Base-by-base conservation (phyloP, 2,329 filamentous ascomycete species). In the Chaetomiaceae sp. region DNA sequence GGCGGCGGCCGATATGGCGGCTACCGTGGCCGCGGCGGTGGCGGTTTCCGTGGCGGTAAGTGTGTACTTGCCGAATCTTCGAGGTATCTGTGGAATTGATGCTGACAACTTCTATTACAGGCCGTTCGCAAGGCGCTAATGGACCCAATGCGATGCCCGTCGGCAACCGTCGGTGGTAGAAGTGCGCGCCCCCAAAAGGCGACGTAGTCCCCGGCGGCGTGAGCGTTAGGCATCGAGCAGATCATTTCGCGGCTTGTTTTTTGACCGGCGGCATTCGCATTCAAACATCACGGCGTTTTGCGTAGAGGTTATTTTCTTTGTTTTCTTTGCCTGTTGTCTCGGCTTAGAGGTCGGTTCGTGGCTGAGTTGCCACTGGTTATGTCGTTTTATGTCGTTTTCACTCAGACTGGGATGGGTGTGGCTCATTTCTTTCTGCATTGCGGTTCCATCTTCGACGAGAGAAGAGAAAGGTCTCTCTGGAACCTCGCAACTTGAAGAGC, bases 1-100 rank as follows among this genome's bases (percentile, higher is more conserved):
- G 87, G 87, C 49, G 82, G 86, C 59, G 83, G 88, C 66, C 80
- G 86, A 60, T 85, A 82, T 65, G 83, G 86, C 66, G 84, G 88
- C 65, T 86, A 86, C 69, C 83, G 86, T 62, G 80, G 82, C 62
- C 78, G 84, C 61, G 73, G 74, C 57, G 69, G 69, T 49, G 66
- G 65, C 57, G 65, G 60, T 32, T 60, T 69, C 62, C 75, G 76
- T 63, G 75, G 77, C 69, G 75, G 76, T 75, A 71, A 67, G 71
- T 73, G 64, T 62, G 66, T 52, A 53, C n/a, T 33, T 42, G 14
- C 65, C 64, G 61, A 57, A 61, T 62, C 61, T 65, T 72, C 29
- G 25, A 69, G 3, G 21, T 67, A 74, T 32, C 9, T 37, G 20
- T 9, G 5, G 16, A 9, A 29, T n/a, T 6, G 14, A 16, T 46